Percentiles rank a stretch among this genome's conserved stretches.
These are phyloP conservation scores for Talaromyces adpressus DNA, from an alignment of 495 filamentous ascomycete genomes.

Conservation along the genomic window DNA sequence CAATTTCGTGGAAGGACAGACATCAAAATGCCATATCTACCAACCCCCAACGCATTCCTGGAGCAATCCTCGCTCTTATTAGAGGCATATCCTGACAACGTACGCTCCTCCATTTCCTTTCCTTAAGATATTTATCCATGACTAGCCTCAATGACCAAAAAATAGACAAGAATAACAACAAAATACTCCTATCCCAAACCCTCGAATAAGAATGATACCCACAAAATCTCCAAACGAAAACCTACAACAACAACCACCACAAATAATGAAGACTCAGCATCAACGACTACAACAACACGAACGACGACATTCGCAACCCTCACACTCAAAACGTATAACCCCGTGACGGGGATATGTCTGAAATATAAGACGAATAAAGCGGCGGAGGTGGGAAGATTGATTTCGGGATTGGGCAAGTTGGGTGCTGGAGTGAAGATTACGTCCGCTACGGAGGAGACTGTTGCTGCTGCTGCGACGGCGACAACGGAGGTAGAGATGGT, in stretches of 20 bases:
- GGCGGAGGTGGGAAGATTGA: conserved; percentile 78
- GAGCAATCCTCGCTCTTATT: conserved; percentile 56
- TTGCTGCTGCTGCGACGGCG: conserved; percentile 14
- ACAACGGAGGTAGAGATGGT: conserved; percentile 28
- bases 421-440: conserved; percentile 54
- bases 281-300: conserved; percentile 2
- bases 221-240: conserved; percentile 13
- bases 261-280: conserved; percentile 19
- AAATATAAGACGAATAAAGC: conserved; percentile 89
- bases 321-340: conserved; percentile 85
- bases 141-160: conserved; percentile 8
- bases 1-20: not conserved
- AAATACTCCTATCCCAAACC: conserved; percentile 51
- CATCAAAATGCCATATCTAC: conserved; percentile 50
- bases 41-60: conserved; percentile 55
- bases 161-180: conserved; percentile 73
- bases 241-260: conserved; percentile 10
- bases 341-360: conserved; percentile 67
- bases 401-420: conserved; percentile 64
- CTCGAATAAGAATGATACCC: conserved; percentile 10
- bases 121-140: conserved; percentile 5
- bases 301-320: conserved; percentile 52
- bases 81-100: conserved; percentile 56
- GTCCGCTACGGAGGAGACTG: conserved; percentile 38
- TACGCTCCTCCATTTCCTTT: conserved; percentile 24